phyloP scores from a whole-genome alignment of 495 filamentous ascomycete genomes.

The Thozetella sp. region DNA sequence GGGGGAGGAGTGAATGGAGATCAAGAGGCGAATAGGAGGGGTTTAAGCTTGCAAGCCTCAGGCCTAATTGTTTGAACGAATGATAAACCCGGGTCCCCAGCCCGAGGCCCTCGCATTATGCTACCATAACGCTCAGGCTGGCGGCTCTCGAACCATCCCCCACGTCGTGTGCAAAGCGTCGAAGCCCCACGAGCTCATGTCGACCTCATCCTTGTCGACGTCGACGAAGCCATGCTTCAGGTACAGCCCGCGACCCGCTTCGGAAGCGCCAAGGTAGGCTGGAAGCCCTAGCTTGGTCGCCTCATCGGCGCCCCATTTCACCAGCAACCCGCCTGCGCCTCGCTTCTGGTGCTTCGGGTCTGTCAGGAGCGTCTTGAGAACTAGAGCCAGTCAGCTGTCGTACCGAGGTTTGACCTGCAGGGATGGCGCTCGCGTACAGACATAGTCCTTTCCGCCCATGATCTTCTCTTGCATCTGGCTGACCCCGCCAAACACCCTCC shows the following conservation, averaged over 20 bases:
- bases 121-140: too few species aligned
- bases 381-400: slow-evolving; percentile 6
- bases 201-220: slow-evolving; percentile 12
- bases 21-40: too few species aligned
- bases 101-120: too few species aligned
- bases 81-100: too few species aligned
- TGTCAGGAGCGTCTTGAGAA: slow-evolving; percentile 21
- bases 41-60: too few species aligned
- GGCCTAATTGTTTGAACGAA: too few species aligned
- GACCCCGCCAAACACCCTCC: slow-evolving; percentile 27
- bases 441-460: slow-evolving; percentile 16
- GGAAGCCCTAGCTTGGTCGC: slow-evolving; percentile 39
- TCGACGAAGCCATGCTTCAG: slow-evolving; percentile 26
- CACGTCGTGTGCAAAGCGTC: neutral
- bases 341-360: slow-evolving; percentile 37
- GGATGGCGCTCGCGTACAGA: slow-evolving; percentile 11
- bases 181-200: slow-evolving; percentile 14
- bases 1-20: too few species aligned
- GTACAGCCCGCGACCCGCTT: slow-evolving; percentile 39
- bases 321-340: slow-evolving; percentile 35
- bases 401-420: slow-evolving; percentile 13
- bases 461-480: slow-evolving; percentile 13
- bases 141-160: neutral
- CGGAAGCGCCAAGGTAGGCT: slow-evolving; percentile 42
- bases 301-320: slow-evolving; percentile 44